Percentiles rank a stretch among this genome's conserved stretches.
Conservation (phyloP, 176 grass and related monocot genomes). For the Themeda triandra region DNA sequence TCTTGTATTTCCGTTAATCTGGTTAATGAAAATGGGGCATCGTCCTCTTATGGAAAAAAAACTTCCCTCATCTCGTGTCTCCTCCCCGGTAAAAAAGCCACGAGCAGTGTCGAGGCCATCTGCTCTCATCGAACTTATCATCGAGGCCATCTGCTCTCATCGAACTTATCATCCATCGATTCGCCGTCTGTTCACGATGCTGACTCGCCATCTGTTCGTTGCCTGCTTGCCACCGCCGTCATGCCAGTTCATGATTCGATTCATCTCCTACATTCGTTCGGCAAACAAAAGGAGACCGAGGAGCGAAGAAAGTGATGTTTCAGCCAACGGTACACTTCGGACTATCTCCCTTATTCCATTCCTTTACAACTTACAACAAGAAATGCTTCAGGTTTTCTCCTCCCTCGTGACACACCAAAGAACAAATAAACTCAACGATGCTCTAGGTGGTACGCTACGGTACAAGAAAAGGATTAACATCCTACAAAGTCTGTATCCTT, state of each 20-base stretch:
- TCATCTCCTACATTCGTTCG: too few relatives aligned
- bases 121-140: too few relatives aligned
- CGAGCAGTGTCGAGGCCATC: too few relatives aligned
- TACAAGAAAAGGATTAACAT: conserved; percentile 18
- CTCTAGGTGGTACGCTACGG: conserved; percentile 12
- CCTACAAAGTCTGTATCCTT: conserved; percentile 37
- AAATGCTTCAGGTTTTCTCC: background rate
- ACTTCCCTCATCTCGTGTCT: too few relatives aligned
- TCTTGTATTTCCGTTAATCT: too few relatives aligned
- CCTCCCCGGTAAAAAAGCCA: too few relatives aligned
- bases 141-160: too few relatives aligned
- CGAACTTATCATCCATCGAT: background rate
- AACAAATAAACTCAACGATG: conserved; percentile 37
- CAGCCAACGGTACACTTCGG: conserved; percentile 1
- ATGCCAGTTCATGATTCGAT: too few relatives aligned
- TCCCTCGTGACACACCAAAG: background rate
- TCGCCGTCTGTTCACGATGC: background rate
- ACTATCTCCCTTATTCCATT: conserved; percentile 24
- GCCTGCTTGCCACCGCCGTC: too few relatives aligned
- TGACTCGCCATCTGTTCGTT: background rate
- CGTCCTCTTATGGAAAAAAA: too few relatives aligned
- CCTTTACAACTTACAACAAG: conserved; percentile 27
- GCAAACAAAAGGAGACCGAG: background rate
- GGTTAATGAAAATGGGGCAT: too few relatives aligned
- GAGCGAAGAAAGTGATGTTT: conserved; percentile 1